Evolutionary conservation across 148 eudicot genomes (phyloP), one percentile per base, ranked within the genome.

Genomic region (Chenopodium suecicum): DNA sequence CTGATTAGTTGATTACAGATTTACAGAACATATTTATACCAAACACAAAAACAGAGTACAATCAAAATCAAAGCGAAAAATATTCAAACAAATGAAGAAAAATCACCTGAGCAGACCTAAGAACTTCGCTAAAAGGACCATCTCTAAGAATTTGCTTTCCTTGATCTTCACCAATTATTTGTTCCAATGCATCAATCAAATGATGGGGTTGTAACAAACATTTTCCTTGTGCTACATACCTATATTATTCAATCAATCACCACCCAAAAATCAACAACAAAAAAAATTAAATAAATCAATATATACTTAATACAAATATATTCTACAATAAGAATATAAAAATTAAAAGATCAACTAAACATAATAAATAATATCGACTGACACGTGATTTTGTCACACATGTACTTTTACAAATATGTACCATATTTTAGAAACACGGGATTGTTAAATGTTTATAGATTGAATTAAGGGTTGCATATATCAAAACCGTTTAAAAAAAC

Each of bases 171-270:
- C 90, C 87, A 2, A 88, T 80, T 9, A 89, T 78, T 34, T 85
- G 91, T 12, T 97, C 97, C 8, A 97, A 82, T 83, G 91, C 98
- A 74, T 92, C 95, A 50, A 97, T 89, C 85, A 97, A 78, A 80
- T 92, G 89, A 83, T 94, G 98, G 17, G 99, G 93, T 76, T 94
- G 99, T 84, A 97, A 78, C 41, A 97, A 82, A 50, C 98, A 89
- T 84, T 97, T 94, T 77, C 99, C 99, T 86, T 94, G 93, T 11
- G 89, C 89, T 79, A 94, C 95, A 86, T 90, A 97, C 86, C 99
- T 93, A 70, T 7, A 80, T 29, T 65, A 80, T 29, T 65, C 44
- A 19, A 16, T 20, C 3, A 50, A 11, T 13, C 23, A 48, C 23
- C 9, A 29, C n/a, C 64, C 13, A 22, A 70, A 56, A 56, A 74